phyloP scores from a whole-genome alignment of 2,329 filamentous ascomycete species.

The Trichoderma sp. region DNA sequence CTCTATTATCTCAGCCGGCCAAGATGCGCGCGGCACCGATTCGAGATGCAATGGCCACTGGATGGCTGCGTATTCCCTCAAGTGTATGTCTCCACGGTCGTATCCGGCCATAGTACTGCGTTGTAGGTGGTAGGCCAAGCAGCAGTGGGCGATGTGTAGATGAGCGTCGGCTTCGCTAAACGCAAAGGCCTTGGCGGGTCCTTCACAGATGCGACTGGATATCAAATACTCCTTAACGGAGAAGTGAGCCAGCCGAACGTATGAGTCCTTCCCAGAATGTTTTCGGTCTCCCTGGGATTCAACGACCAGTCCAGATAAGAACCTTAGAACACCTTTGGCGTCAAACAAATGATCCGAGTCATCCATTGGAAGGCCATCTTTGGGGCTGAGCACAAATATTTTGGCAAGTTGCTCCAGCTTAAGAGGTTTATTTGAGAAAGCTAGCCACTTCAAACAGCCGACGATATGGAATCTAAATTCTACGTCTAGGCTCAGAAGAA shows the following conservation, averaged over 20 bases:
- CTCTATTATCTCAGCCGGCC: not conserved
- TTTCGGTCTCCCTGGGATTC: too few species aligned
- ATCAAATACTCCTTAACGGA: constrained; percentile 26
- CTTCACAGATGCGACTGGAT: not conserved
- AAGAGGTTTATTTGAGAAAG: not conserved
- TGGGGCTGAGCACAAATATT: too few species aligned
- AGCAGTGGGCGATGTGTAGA: not conserved
- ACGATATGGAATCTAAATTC: too few species aligned
- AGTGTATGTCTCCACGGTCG: too few species aligned
- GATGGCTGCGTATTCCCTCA: too few species aligned
- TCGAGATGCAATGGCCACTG: not conserved
- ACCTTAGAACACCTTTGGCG: not conserved
- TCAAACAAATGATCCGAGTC: not conserved
- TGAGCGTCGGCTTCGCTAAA: not conserved
- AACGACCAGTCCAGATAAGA: not conserved
- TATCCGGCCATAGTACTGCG: too few species aligned
- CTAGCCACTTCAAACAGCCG: constrained; percentile 10
- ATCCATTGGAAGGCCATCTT: too few species aligned
- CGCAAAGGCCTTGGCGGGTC: not conserved
- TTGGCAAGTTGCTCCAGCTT: too few species aligned
- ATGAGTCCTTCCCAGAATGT: too few species aligned
- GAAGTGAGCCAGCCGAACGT: constrained; percentile 21
- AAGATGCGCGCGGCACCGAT: not conserved
- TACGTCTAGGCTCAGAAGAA: not conserved
- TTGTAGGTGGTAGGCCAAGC: not conserved